Conservation (phyloP, 805 yeast genomes). For the Dipodascus geniculatus region DNA sequence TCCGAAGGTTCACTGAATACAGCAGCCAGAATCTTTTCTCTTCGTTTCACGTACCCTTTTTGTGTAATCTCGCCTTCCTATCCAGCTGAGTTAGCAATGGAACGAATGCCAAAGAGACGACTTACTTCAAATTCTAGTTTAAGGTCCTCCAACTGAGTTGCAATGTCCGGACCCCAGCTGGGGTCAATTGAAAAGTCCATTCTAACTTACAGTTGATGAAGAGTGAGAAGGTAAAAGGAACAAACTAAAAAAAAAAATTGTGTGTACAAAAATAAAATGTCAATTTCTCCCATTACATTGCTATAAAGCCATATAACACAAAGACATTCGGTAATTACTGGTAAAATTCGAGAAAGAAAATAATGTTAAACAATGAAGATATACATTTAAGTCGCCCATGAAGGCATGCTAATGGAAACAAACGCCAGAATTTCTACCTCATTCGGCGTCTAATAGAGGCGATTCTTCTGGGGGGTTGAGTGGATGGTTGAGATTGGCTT, state of each 20-base stretch:
- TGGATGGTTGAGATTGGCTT: not conserved
- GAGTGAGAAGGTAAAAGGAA: not conserved
- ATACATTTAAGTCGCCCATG: not conserved
- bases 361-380: not conserved
- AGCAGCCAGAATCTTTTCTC: constrained; percentile 22
- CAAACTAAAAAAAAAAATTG: too few species aligned
- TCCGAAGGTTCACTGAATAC: not conserved
- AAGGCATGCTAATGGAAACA: not conserved
- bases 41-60: constrained; percentile 56
- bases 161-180: constrained; percentile 27
- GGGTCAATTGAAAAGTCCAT: constrained; percentile 42
- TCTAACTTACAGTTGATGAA: not conserved
- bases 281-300: not conserved
- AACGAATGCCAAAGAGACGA: not conserved
- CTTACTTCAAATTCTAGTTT: constrained; percentile 35
- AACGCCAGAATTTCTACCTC: not conserved
- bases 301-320: not conserved
- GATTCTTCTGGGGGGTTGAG: not conserved
- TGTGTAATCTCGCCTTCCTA: constrained; percentile 59
- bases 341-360: too few species aligned
- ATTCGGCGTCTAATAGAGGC: not conserved
- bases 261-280: not conserved
- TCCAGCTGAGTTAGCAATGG: not conserved
- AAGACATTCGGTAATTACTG: not conserved
- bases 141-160: constrained; percentile 31